Conservation (phyloP, 1,284 basidiomycete species). For the Ceratobasidium theobromae region DNA sequence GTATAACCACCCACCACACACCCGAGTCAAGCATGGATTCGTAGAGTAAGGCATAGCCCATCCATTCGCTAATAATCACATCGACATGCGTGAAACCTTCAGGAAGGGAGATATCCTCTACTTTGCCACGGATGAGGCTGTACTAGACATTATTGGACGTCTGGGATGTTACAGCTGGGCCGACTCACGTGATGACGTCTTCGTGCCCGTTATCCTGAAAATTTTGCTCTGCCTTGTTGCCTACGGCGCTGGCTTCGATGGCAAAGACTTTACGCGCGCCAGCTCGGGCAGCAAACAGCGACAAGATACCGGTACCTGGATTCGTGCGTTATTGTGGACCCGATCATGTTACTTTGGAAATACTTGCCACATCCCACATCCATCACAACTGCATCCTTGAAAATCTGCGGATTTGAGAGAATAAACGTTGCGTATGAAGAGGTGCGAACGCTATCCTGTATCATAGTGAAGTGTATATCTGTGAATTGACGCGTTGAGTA, state of each 20-base stretch:
- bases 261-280: constrained; percentile 93
- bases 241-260: constrained; percentile 89
- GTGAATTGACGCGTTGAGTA: neutral
- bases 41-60: constrained; percentile 92
- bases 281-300: constrained; percentile 87
- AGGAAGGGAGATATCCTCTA: constrained; percentile 79
- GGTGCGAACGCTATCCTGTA: constrained; percentile 88
- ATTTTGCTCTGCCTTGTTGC: constrained; percentile 78
- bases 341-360: neutral
- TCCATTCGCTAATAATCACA: constrained; percentile 96
- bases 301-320: constrained; percentile 80
- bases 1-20: neutral
- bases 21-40: constrained; percentile 97
- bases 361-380: constrained; percentile 81
- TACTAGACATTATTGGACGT: neutral
- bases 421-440: constrained; percentile 93
- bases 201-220: constrained; percentile 79
- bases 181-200: constrained; percentile 67
- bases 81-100: constrained; percentile 77
- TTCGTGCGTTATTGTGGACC: neutral
- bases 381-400: constrained; percentile 84
- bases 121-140: constrained; percentile 82
- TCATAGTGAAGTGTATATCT: constrained; percentile 82
- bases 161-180: constrained; percentile 5
- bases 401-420: constrained; percentile 78